Conservation (phyloP, 2,329 filamentous ascomycete genomes). For the Pyrenophora seminiperda region DNA sequence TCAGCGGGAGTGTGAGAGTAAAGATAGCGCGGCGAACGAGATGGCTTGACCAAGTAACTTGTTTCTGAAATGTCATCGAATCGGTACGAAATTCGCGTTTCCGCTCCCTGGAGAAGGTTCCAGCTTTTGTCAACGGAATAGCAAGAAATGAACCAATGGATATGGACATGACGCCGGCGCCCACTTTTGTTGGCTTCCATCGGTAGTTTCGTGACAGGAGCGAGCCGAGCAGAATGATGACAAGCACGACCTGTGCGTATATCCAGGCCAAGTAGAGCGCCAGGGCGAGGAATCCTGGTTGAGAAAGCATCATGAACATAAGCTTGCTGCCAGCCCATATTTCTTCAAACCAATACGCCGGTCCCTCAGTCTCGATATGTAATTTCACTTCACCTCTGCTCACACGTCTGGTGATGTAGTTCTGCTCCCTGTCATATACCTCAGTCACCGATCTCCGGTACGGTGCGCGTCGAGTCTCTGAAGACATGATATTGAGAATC, state of each 20-base stretch:
- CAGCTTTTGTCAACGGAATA: slow-evolving; percentile 75
- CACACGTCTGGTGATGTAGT: slow-evolving; percentile 59
- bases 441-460: slow-evolving; percentile 72
- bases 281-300: slow-evolving; percentile 74
- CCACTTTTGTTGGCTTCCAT: slow-evolving; percentile 68
- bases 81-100: slow-evolving; percentile 64
- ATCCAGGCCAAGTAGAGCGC: slow-evolving; percentile 78
- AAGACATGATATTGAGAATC: slow-evolving; percentile 71
- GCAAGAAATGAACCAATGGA: slow-evolving; percentile 72
- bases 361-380: slow-evolving; percentile 72
- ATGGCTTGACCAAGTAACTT: slow-evolving; percentile 73
- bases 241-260: slow-evolving; percentile 74
- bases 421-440: slow-evolving; percentile 54
- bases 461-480: slow-evolving; percentile 72
- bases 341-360: slow-evolving; percentile 78
- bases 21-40: slow-evolving; percentile 71
- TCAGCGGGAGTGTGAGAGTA: slow-evolving; percentile 68
- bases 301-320: slow-evolving; percentile 71
- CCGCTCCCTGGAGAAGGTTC: slow-evolving; percentile 68
- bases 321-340: slow-evolving; percentile 72
- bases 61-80: slow-evolving; percentile 68
- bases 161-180: slow-evolving; percentile 68
- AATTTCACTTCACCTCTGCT: slow-evolving; percentile 77
- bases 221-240: slow-evolving; percentile 72
- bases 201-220: slow-evolving; percentile 71